phyloP scores from a whole-genome alignment of 352 stramenopile genomes.

The Phytophthora tubulina region DNA sequence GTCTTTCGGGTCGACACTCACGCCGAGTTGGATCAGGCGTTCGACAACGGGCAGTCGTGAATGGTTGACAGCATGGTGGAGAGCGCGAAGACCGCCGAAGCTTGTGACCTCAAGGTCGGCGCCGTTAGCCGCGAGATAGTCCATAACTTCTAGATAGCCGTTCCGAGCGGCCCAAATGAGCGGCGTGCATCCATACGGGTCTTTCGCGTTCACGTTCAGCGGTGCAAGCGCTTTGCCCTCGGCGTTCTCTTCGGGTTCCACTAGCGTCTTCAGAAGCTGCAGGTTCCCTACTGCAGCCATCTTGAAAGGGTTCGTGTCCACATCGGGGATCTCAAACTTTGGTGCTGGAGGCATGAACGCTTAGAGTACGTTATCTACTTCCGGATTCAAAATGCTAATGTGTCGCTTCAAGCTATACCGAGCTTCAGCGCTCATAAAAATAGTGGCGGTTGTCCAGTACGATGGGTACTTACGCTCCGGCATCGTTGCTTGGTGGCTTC shows the following conservation, averaged over 20 bases:
- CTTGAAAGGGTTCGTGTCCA: conserved; percentile 90
- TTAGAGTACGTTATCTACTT: not conserved
- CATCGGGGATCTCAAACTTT: conserved; percentile 83
- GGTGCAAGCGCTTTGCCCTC: conserved; percentile 53
- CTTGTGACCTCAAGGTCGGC: conserved; percentile 74
- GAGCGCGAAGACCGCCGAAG: conserved; percentile 82
- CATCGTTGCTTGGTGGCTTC: conserved; percentile 3
- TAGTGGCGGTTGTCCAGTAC: conserved; percentile 8
- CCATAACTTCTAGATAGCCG: conserved; percentile 83
- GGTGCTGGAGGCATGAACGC: conserved; percentile 34
- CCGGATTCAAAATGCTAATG: conserved; percentile 3
- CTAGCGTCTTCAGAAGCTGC: conserved; percentile 71
- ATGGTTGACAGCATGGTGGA: conserved; percentile 91
- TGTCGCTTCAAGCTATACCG: not conserved
- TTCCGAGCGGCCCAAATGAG: conserved; percentile 88
- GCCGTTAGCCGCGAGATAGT: conserved; percentile 76
- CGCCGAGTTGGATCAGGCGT: conserved; percentile 80
- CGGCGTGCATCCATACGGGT: conserved; percentile 83
- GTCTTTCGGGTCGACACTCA: conserved; percentile 81
- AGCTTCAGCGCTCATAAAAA: conserved; percentile 10
- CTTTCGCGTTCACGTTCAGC: conserved; percentile 83
- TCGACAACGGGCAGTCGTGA: conserved; percentile 65
- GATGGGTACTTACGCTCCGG: not conserved
- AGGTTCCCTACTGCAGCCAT: conserved; percentile 85
- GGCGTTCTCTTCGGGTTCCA: conserved; percentile 55